Evolutionary conservation across 2,329 filamentous ascomycete species (phyloP).

Genomic region (Aspergillus sp.): DNA sequence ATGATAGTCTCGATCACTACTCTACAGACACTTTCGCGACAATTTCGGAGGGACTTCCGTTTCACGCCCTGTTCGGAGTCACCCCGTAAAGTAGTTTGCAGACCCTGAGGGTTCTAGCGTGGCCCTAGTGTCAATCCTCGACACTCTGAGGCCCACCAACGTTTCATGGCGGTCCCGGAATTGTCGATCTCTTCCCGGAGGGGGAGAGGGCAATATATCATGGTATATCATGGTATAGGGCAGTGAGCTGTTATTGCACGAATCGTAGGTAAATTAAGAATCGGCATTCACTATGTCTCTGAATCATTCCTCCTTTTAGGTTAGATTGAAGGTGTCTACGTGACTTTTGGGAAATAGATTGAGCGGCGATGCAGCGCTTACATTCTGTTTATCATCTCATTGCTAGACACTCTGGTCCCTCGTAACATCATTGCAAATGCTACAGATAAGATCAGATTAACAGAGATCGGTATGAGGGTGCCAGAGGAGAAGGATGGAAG

Average conservation of each 20-base stretch:
- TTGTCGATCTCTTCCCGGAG: not conserved
- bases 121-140: slow-evolving; percentile 7
- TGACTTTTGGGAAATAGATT: too few species aligned
- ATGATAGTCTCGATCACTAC: not conserved
- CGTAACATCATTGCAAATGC: too few species aligned
- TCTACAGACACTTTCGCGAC: not conserved
- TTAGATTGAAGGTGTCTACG: too few species aligned
- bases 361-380: too few species aligned
- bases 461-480: too few species aligned
- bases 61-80: not conserved
- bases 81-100: not conserved
- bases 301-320: not conserved
- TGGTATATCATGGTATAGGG: not conserved
- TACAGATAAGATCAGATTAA: too few species aligned
- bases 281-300: not conserved
- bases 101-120: slow-evolving; percentile 2
- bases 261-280: not conserved
- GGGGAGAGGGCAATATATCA: slow-evolving; percentile 42
- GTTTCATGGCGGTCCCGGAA: slow-evolving; percentile 1
- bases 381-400: too few species aligned
- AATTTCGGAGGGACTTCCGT: not conserved
- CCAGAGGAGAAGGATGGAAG: too few species aligned
- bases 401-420: too few species aligned
- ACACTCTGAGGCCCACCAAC: not conserved
- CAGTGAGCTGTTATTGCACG: not conserved